phyloP scores from a whole-genome alignment of 2,329 filamentous ascomycete genomes.

The Coniochaeta sp. region DNA sequence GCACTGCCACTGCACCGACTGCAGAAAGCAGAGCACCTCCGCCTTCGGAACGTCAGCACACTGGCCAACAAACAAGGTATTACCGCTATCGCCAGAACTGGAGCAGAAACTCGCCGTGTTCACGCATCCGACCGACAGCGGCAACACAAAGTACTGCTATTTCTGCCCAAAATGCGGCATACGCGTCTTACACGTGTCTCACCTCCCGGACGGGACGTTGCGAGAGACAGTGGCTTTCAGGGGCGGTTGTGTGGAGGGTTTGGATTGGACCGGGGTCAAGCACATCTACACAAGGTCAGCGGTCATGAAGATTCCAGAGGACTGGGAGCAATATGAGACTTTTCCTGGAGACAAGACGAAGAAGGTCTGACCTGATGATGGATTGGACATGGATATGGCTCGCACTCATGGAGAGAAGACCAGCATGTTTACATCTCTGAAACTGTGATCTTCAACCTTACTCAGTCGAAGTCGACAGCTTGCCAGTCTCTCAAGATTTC shows the following conservation, averaged over 20 bases:
- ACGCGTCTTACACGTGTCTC: constrained; percentile 18
- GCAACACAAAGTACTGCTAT: constrained; percentile 33
- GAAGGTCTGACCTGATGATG: not conserved
- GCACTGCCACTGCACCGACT: constrained; percentile 39
- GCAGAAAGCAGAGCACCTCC: constrained; percentile 34
- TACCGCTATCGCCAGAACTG: constrained; percentile 28
- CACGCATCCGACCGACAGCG: constrained; percentile 28
- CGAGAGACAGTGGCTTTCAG: constrained; percentile 17
- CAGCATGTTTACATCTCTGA: too few species aligned
- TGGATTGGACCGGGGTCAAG: constrained; percentile 19
- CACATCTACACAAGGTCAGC: constrained; percentile 22
- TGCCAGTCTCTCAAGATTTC: too few species aligned
- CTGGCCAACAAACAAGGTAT: constrained; percentile 29
- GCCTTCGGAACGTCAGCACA: constrained; percentile 38
- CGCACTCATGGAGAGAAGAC: too few species aligned
- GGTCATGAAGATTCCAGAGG: constrained; percentile 18
- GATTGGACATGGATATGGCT: too few species aligned
- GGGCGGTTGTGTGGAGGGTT: constrained; percentile 21
- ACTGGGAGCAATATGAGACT: constrained; percentile 12
- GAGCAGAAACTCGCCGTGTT: constrained; percentile 25
- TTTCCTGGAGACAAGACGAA: constrained; percentile 1
- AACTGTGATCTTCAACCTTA: too few species aligned
- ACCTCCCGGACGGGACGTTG: constrained; percentile 15
- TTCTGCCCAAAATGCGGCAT: constrained; percentile 30
- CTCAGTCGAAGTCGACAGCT: too few species aligned